These are phyloP conservation scores for Neofusicoccum laricinum DNA, from an alignment of 2,329 filamentous ascomycete genomes.

Conservation along the genomic window DNA sequence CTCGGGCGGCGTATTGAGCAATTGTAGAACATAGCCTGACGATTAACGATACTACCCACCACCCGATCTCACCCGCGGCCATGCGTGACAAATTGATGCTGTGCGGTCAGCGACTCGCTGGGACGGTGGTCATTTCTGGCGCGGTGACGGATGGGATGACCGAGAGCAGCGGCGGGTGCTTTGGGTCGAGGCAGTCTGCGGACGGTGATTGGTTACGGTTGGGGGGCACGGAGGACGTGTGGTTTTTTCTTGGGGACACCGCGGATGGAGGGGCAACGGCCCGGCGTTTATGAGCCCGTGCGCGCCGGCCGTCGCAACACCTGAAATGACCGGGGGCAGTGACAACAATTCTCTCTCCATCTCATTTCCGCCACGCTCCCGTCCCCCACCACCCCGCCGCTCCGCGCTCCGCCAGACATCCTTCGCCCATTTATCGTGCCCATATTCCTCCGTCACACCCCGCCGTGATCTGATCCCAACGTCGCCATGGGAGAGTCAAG, in stretches of 20 bases:
- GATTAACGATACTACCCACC: background rate
- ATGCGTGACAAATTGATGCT: background rate
- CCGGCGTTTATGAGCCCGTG: background rate
- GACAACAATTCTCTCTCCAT: constrained; percentile 11
- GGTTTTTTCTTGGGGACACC: background rate
- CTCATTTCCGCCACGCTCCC: background rate
- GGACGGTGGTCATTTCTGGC: background rate
- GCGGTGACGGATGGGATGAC: background rate
- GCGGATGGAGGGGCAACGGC: constrained; percentile 5
- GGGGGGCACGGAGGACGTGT: background rate
- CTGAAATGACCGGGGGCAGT: constrained; percentile 13
- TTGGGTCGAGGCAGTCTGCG: no score
- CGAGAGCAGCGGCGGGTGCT: background rate
- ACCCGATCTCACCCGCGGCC: background rate
- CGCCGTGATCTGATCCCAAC: background rate
- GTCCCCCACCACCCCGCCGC: background rate
- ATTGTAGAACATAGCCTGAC: background rate
- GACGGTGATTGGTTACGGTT: no score
- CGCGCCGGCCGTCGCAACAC: constrained; percentile 10
- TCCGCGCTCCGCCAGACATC: background rate
- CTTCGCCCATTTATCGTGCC: background rate
- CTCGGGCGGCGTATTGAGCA: background rate
- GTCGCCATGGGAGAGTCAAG: constrained; percentile 61
- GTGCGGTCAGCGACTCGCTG: background rate
- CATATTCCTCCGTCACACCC: background rate